These are phyloP conservation scores for Pseudopithomyces chartarum DNA, from an alignment of 2,329 filamentous ascomycete species.

Conservation along the genomic window DNA sequence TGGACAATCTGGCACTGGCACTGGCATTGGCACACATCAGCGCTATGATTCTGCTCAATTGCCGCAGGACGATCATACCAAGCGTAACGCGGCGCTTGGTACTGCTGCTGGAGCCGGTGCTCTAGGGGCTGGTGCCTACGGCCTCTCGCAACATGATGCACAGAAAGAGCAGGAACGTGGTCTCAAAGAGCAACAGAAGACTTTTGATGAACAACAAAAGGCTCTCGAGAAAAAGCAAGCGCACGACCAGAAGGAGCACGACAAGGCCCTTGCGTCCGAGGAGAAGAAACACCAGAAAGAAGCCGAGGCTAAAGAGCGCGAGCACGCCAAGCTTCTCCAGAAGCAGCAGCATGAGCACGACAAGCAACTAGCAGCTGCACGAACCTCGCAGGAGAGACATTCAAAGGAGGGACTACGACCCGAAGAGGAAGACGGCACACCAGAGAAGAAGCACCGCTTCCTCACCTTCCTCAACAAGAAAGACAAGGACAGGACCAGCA, in stretches of 20 bases:
- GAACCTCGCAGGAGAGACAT: slow-evolving; percentile 13
- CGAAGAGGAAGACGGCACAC: slow-evolving; percentile 10
- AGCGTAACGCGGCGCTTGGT: slow-evolving; percentile 30
- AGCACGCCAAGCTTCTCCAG: slow-evolving; percentile 15
- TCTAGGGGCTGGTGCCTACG: slow-evolving; percentile 35
- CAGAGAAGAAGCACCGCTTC: slow-evolving; percentile 45
- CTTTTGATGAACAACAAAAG: slow-evolving; percentile 17
- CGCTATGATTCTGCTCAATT: slow-evolving; percentile 26
- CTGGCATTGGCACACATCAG: slow-evolving; percentile 13
- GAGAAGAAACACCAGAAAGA: slow-evolving; percentile 33
- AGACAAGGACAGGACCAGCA: slow-evolving; percentile 35
- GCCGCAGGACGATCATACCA: slow-evolving; percentile 27
- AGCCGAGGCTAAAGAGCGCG: slow-evolving; percentile 20
- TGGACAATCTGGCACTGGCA: background rate
- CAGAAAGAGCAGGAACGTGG: slow-evolving; percentile 37
- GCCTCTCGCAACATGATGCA: slow-evolving; percentile 34
- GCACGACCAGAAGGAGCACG: slow-evolving; percentile 25
- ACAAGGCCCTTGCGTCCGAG: slow-evolving; percentile 23
- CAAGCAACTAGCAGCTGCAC: slow-evolving; percentile 17
- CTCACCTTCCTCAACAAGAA: slow-evolving; percentile 50
- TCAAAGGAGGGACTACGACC: slow-evolving; percentile 19
- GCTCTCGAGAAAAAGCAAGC: slow-evolving; percentile 26
- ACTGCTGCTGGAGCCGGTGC: slow-evolving; percentile 25
- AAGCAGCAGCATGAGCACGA: slow-evolving; percentile 12
- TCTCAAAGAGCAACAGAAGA: slow-evolving; percentile 24